phyloP scores from a whole-genome alignment of 768 basidiomycete species.

The Coprinopsis cinerea region DNA sequence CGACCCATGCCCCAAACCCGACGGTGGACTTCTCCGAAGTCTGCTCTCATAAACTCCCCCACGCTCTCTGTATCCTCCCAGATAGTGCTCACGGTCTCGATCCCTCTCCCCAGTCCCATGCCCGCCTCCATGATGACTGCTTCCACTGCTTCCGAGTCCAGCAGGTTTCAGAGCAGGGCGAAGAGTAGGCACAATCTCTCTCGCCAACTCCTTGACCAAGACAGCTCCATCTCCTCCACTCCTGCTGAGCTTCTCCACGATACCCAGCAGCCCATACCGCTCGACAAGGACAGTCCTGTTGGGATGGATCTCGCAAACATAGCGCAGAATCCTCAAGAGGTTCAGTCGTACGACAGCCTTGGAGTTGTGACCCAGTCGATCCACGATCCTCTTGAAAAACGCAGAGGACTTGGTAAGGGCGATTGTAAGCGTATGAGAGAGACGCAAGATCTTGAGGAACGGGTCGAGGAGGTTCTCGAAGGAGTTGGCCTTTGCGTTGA shows the following conservation, averaged over 20 bases:
- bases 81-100: no score
- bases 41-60: background rate
- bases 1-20: background rate
- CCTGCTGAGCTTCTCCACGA: conserved; percentile 75
- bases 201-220: conserved; percentile 82
- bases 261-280: conserved; percentile 71
- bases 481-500: conserved; percentile 78
- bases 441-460: conserved; percentile 84
- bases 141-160: conserved; percentile 12
- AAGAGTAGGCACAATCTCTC: conserved; percentile 77
- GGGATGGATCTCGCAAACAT: conserved; percentile 87
- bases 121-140: conserved; percentile 9
- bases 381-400: conserved; percentile 86
- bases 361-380: conserved; percentile 61
- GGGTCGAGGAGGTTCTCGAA: conserved; percentile 92
- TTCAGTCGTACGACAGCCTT: conserved; percentile 91
- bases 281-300: conserved; percentile 79
- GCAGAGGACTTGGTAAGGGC: conserved; percentile 69
- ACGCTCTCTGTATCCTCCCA: background rate
- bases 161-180: conserved; percentile 66
- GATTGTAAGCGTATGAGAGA: conserved; percentile 69
- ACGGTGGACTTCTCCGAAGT: background rate
- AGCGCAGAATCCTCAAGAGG: conserved; percentile 75
- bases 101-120: conserved; percentile 4
- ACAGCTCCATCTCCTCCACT: conserved; percentile 79